Base-by-base conservation (phyloP, 768 basidiomycete species). In the Mrakia gelida region DNA sequence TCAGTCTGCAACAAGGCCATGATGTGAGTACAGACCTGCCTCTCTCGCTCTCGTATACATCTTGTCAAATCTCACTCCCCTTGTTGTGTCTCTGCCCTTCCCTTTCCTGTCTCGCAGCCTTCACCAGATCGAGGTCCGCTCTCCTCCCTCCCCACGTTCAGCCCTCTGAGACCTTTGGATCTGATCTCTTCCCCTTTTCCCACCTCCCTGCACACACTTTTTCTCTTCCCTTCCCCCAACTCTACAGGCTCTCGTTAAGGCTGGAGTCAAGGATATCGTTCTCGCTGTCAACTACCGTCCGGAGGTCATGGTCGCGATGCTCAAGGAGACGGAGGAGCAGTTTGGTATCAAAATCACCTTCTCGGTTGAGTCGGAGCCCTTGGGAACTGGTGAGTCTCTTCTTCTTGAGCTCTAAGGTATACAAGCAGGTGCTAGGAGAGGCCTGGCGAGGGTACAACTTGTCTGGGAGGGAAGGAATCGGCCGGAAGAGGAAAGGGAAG, bases 261-360 rank as follows among this genome's bases (percentile, higher is more conserved):
- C 86, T 77, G 86, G 86, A 73, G 86, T 87, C 81, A 87, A 85
- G 81, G 86, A 86, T 81, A 85, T 87, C 75, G 86, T 87, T 67
- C 84, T 87, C 71, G 86, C 86, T 49, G 86, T 87, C 82, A 87
- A 87, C 85, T 83, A 83, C 84, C 85, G 86, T 73, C 86, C 86
- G 26, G 86, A 87, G 82, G 85, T 87, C 74, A 87, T 87, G 86
- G 86, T 87, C 73, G 82, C 85, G 38, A 83, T 86, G 43, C 82
- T 87, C 56, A 85, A 85, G 81, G 83, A 86, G 82, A 85, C 85
- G 59, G 86, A 86, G 80, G 86, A 86, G 81, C 82, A 86, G 82
- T 86, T 85, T 80, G 83, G 82, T 16, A 86, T 86, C 84, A 85
- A 84, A 80, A 87, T 87, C 81, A 85, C 84, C 79, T 87, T 87